These are phyloP conservation scores for Claviceps digitariae DNA, from an alignment of 2,329 filamentous ascomycete genomes.

Conservation along the genomic window DNA sequence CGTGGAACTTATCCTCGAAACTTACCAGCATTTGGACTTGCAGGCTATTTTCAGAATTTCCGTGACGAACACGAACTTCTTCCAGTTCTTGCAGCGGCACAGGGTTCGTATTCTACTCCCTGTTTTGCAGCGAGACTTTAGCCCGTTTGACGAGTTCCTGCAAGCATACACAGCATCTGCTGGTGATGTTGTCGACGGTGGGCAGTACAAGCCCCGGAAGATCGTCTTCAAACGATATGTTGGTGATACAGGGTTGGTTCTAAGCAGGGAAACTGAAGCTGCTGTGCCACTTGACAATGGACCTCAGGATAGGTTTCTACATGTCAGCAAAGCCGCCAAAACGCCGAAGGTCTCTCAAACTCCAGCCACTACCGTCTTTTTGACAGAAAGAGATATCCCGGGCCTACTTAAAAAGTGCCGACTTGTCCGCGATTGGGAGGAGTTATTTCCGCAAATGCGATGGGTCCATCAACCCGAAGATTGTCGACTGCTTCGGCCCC, in stretches of 20 bases:
- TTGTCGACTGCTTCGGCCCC: conserved; percentile 27
- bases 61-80: conserved; percentile 23
- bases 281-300: background rate
- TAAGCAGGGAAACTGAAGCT: conserved; percentile 4
- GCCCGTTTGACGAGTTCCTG: conserved; percentile 31
- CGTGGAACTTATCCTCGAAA: conserved; percentile 33
- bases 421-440: conserved; percentile 25
- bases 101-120: conserved; percentile 28
- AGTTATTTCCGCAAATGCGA: conserved; percentile 27
- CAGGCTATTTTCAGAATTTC: conserved; percentile 26
- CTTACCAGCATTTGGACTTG: conserved; percentile 32
- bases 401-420: conserved; percentile 21
- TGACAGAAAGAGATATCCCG: conserved; percentile 20
- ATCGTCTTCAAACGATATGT: conserved; percentile 25
- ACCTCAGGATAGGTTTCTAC: conserved; percentile 8
- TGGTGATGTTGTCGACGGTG: conserved; percentile 20
- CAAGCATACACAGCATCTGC: conserved; percentile 30
- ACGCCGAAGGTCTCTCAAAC: background rate
- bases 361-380: conserved; percentile 11
- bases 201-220: conserved; percentile 24
- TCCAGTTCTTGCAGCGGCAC: conserved; percentile 26
- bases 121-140: conserved; percentile 28
- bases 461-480: conserved; percentile 33
- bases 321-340: conserved; percentile 8
- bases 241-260: conserved; percentile 17